These are phyloP conservation scores for Dichotomocladium elegans DNA, from an alignment of 371 early-diverging fungal genomes.

Conservation along the genomic window DNA sequence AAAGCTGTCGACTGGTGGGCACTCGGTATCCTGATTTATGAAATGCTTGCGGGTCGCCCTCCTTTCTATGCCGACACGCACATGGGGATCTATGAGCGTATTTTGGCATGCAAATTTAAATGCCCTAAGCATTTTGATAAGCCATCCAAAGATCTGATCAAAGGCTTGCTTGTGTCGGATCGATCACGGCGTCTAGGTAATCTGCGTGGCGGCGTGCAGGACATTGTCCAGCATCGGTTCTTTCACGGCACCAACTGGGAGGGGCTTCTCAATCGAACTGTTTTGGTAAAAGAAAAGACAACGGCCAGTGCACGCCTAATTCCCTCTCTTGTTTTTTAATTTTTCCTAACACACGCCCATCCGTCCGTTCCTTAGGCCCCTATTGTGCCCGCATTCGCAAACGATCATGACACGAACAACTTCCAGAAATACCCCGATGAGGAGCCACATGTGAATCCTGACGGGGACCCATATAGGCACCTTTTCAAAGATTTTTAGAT, in stretches of 20 bases:
- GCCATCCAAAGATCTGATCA: conserved; percentile 71
- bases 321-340: not conserved
- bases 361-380: conserved; percentile 55
- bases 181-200: conserved; percentile 75
- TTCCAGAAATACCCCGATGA: conserved; percentile 63
- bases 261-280: conserved; percentile 59
- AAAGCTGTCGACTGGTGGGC: conserved; percentile 99
- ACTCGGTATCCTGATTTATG: conserved; percentile 96
- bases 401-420: conserved; percentile 63
- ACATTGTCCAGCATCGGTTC: conserved; percentile 85
- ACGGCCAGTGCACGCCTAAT: not conserved
- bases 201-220: conserved; percentile 32
- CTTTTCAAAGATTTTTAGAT: conserved; percentile 38
- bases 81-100: conserved; percentile 81
- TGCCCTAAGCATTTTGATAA: conserved; percentile 77
- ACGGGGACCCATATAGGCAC: conserved; percentile 37
- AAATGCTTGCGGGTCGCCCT: conserved; percentile 92
- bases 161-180: conserved; percentile 69
- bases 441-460: conserved; percentile 21
- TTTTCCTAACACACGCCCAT: conserved; percentile 5
- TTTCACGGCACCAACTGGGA: conserved; percentile 84
- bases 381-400: conserved; percentile 53
- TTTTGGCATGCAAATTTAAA: conserved; percentile 65
- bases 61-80: conserved; percentile 97
- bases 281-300: conserved; percentile 32